A percentile compares a stretch with the other conserved stretches of the same genome.
Conservation (phyloP, 169 alveolate species). For the Cyclospora cayetanensis region DNA sequence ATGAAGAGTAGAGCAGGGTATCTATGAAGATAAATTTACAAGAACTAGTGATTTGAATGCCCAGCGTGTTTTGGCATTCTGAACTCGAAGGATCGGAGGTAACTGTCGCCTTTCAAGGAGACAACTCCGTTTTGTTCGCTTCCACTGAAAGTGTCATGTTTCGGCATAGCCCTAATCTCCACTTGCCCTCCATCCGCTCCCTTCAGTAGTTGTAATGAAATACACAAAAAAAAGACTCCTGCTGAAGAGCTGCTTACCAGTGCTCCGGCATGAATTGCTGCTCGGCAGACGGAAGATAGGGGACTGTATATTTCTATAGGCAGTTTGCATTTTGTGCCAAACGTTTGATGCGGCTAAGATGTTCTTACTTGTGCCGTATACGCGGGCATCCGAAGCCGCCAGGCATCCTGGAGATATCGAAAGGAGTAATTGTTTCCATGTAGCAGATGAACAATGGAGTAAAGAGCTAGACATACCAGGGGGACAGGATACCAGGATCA, state of each 20-base stretch:
- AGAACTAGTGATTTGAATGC: too few species aligned
- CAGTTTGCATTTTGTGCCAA: not conserved
- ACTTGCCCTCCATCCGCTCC: constrained; percentile 73
- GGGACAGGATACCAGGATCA: constrained; percentile 82
- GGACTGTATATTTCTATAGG: constrained; percentile 80
- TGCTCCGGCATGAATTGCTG: constrained; percentile 85
- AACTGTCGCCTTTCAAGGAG: constrained; percentile 44
- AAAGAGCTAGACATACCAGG: constrained; percentile 61
- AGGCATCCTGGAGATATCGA: constrained; percentile 70
- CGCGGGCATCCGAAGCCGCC: constrained; percentile 73
- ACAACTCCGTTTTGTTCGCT: constrained; percentile 19
- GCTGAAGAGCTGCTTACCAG: constrained; percentile 46
- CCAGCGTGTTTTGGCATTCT: not conserved
- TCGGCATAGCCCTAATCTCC: not conserved
- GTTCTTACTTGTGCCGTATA: constrained; percentile 73
- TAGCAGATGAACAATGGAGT: not conserved
- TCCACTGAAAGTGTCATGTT: constrained; percentile 50
- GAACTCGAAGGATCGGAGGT: constrained; percentile 61
- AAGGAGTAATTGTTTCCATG: not conserved
- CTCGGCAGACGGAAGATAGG: constrained; percentile 86
- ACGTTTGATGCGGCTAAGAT: too few species aligned
- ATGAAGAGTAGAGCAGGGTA: too few species aligned
- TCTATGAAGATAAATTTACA: too few species aligned
- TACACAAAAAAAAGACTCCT: not conserved
- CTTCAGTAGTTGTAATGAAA: not conserved